Conservation (phyloP, 495 filamentous ascomycete genomes). For the Xylaria bambusicola region DNA sequence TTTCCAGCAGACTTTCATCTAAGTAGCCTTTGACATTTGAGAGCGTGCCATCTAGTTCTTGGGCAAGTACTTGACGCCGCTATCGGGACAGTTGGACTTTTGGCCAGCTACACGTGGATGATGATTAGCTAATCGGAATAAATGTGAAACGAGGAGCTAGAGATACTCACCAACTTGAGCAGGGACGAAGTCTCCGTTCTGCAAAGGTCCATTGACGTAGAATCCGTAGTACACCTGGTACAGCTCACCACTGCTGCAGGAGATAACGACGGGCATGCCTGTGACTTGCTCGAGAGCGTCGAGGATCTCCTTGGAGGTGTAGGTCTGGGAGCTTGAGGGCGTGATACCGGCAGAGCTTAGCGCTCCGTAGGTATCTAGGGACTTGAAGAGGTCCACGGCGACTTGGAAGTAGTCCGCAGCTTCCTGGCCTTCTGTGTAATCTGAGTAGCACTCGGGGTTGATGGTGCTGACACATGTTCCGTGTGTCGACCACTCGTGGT, state of each 20-base stretch:
- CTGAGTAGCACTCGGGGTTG: constrained; percentile 64
- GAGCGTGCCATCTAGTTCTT: constrained; percentile 22
- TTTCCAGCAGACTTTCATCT: background rate
- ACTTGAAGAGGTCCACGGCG: constrained; percentile 59
- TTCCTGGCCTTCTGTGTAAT: constrained; percentile 57
- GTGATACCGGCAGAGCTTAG: constrained; percentile 63
- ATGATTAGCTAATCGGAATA: too few relatives aligned
- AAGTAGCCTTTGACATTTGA: background rate
- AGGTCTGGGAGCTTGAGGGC: constrained; percentile 59
- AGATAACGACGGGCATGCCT: constrained; percentile 62
- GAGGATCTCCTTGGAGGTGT: constrained; percentile 62
- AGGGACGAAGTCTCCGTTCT: constrained; percentile 68
- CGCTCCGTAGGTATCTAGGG: constrained; percentile 48
- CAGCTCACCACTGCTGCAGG: constrained; percentile 61
- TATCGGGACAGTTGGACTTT: constrained; percentile 45
- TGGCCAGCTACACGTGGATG: constrained; percentile 50
- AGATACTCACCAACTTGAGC: constrained; percentile 25
- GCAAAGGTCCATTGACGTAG: constrained; percentile 69
- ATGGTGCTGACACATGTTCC: constrained; percentile 68
- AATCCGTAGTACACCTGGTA: constrained; percentile 81
- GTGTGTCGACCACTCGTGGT: constrained; percentile 84
- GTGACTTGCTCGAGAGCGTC: constrained; percentile 54
- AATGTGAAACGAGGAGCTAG: too few relatives aligned
- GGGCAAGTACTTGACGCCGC: constrained; percentile 35
- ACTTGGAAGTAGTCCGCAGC: constrained; percentile 58